phyloP scores from a whole-genome alignment of 371 early-diverging fungal species.

The Lichtheimia corymbifera region DNA sequence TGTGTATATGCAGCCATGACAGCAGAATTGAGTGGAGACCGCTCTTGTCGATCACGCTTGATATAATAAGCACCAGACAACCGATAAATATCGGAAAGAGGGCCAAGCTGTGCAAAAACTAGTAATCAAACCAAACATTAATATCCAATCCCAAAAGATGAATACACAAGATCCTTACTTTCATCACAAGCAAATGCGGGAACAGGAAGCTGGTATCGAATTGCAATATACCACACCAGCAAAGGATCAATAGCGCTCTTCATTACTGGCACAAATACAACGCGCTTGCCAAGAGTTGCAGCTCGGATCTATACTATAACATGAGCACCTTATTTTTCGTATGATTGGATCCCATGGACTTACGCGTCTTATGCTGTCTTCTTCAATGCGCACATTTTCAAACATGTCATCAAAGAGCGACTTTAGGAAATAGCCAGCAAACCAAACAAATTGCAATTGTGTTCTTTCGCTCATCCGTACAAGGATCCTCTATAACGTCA shows the following conservation, averaged over 20 bases:
- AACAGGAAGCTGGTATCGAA: conserved; percentile 50
- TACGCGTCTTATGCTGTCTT: conserved; percentile 39
- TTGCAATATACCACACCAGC: conserved; percentile 50
- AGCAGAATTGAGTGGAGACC: conserved; percentile 49
- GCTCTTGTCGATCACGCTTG: conserved; percentile 37
- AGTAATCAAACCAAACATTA: neutral
- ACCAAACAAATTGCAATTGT: conserved; percentile 50
- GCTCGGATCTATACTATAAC: conserved; percentile 26
- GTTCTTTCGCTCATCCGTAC: conserved; percentile 54
- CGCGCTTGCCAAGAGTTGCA: conserved; percentile 42
- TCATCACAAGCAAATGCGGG: conserved; percentile 54
- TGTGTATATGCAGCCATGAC: conserved; percentile 52
- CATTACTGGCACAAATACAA: conserved; percentile 48
- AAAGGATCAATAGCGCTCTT: conserved; percentile 46
- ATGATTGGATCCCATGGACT: neutral
- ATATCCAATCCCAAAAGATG: neutral
- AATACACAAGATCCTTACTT: conserved; percentile 11
- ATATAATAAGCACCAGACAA: conserved; percentile 50
- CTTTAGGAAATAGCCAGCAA: conserved; percentile 43
- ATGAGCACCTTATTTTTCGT: neutral
- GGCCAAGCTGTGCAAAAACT: conserved; percentile 41
- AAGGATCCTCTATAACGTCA: conserved; percentile 30
- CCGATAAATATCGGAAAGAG: conserved; percentile 49
- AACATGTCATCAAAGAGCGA: conserved; percentile 45
- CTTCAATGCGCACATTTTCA: conserved; percentile 42